Evolutionary conservation across 208 protist genomes (phyloP).

Genomic region (Trypanosoma rangeli): DNA sequence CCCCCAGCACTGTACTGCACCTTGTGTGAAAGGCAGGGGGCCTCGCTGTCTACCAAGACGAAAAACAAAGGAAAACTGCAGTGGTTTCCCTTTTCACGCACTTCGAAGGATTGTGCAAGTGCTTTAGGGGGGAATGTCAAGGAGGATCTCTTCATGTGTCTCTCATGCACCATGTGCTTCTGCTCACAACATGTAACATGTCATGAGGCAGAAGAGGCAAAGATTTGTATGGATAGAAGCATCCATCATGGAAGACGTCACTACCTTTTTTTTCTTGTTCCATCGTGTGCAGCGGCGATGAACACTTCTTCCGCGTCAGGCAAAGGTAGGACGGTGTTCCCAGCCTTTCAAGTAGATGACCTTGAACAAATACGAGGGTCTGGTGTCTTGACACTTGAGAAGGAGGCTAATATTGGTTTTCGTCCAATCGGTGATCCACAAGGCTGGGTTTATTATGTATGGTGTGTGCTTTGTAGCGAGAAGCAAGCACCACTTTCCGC

Average conservation of each 20-base stretch:
- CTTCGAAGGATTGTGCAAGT: not conserved
- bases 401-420: not conserved
- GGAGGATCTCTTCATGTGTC: conserved; percentile 69
- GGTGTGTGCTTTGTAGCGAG: conserved; percentile 15
- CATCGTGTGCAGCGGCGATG: conserved; percentile 43
- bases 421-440: not conserved
- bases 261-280: conserved; percentile 64
- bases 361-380: not conserved
- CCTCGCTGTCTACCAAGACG: not conserved
- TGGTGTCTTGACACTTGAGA: not conserved
- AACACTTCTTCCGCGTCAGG: not conserved
- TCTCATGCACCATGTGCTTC: conserved; percentile 69
- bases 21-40: not conserved
- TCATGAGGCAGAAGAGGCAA: conserved; percentile 36
- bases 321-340: conserved; percentile 22
- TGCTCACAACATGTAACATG: conserved; percentile 55
- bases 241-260: conserved; percentile 22
- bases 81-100: not conserved
- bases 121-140: not conserved
- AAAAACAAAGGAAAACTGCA: conserved; percentile 6
- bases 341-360: conserved; percentile 1
- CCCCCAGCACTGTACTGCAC: not conserved
- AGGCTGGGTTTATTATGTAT: conserved; percentile 17
- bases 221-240: not conserved
- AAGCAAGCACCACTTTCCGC: not conserved